Percentiles rank a stretch among this genome's conserved stretches.
Conservation (phyloP, 495 filamentous ascomycete species). For the Penicillium bialowiezense region DNA sequence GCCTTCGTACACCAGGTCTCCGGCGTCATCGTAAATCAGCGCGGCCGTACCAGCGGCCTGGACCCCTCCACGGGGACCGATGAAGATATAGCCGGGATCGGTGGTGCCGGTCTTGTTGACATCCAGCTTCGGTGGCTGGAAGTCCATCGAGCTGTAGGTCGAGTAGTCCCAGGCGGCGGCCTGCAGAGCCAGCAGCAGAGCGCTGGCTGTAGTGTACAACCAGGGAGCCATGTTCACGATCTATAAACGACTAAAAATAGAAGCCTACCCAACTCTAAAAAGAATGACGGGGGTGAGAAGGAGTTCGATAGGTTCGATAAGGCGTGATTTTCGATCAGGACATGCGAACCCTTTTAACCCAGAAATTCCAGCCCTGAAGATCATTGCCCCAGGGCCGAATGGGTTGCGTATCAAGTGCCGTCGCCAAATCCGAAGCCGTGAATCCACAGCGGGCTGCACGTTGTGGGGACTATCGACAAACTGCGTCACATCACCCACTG, state of each 20-base stretch:
- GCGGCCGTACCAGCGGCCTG: conserved; percentile 26
- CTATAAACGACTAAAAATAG: conserved; percentile 5
- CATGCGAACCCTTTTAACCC: not conserved
- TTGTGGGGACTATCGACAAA: too few relatives aligned
- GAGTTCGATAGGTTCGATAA: not conserved
- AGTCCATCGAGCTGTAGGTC: conserved; percentile 25
- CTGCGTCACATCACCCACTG: too few relatives aligned
- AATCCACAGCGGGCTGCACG: too few relatives aligned
- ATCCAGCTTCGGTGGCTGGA: conserved; percentile 28
- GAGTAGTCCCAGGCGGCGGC: conserved; percentile 27
- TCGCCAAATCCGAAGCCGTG: too few relatives aligned
- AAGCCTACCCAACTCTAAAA: not conserved
- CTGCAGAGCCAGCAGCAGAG: conserved; percentile 25
- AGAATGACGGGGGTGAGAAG: conserved; percentile 12
- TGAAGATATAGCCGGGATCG: conserved; percentile 34
- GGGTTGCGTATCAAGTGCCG: too few relatives aligned
- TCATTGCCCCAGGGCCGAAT: conserved; percentile 9
- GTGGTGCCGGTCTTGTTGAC: conserved; percentile 29
- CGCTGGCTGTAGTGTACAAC: conserved; percentile 21
- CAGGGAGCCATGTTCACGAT: conserved; percentile 12
- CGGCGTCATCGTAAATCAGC: conserved; percentile 34
- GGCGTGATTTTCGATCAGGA: not conserved
- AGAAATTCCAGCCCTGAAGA: conserved; percentile 12
- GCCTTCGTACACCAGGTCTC: conserved; percentile 33
- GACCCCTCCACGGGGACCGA: conserved; percentile 32